A percentile compares a stretch with the other conserved stretches of the same genome.
Evolutionary conservation across 257 asterid genomes (phyloP).

Genomic region (Penstemon barbatus): DNA sequence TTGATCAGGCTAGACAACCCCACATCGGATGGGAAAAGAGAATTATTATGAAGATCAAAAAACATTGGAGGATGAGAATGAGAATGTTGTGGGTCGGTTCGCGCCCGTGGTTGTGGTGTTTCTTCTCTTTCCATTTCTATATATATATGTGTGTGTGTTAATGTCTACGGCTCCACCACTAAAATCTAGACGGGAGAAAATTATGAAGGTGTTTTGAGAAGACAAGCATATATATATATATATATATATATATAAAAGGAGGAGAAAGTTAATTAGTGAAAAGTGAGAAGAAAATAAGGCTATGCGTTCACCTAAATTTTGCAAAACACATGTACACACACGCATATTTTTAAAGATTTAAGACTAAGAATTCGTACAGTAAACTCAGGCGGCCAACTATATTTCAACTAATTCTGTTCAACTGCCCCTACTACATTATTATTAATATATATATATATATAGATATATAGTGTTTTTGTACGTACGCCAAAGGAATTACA

Average conservation of each 20-base stretch:
- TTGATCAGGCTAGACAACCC: conserved; percentile 7
- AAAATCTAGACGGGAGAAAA: background rate
- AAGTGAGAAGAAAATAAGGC: background rate
- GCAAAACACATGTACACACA: background rate
- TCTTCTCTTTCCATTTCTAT: conserved; percentile 31
- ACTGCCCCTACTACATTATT: conserved; percentile 32
- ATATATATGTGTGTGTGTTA: background rate
- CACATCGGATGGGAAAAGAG: conserved; percentile 16
- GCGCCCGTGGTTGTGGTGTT: conserved; percentile 10
- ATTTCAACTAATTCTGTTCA: conserved; percentile 54
- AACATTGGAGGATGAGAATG: background rate
- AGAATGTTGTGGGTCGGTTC: background rate
- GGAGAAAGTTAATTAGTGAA: background rate
- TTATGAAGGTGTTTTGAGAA: too few relatives aligned
- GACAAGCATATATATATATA: too few relatives aligned
- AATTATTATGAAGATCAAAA: conserved; percentile 23
- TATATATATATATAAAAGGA: too few relatives aligned
- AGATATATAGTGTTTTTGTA: background rate
- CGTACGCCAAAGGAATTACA: background rate
- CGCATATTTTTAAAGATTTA: too few relatives aligned
- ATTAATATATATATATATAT: conserved; percentile 2
- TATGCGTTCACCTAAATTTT: conserved; percentile 2
- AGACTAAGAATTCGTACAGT: background rate
- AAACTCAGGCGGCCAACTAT: conserved; percentile 46
- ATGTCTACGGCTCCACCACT: conserved; percentile 18